These are phyloP conservation scores for Aspergillus diversus DNA, from an alignment of 495 filamentous ascomycete species.

Conservation along the genomic window DNA sequence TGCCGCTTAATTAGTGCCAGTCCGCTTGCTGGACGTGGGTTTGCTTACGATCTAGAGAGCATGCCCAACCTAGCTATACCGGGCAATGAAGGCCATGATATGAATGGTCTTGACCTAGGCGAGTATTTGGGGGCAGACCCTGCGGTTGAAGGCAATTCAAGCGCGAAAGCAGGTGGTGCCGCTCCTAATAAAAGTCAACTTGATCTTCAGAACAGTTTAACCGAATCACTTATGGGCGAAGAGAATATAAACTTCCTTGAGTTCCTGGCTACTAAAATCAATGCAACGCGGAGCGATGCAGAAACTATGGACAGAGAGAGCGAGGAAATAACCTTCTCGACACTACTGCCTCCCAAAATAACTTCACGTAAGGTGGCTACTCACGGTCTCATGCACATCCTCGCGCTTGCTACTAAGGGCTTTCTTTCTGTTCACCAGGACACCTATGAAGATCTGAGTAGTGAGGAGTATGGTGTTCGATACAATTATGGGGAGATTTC, in stretches of 20 bases:
- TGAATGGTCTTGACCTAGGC: conserved; percentile 33
- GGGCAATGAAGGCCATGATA: conserved; percentile 39
- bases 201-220: conserved; percentile 34
- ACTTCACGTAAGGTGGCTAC: conserved; percentile 64
- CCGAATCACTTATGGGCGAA: conserved; percentile 53
- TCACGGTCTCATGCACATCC: conserved; percentile 73
- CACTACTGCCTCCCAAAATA: conserved; percentile 57
- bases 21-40: conserved; percentile 62
- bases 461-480: conserved; percentile 23
- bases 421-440: conserved; percentile 40
- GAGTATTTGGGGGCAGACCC: conserved; percentile 41
- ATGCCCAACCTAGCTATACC: conserved; percentile 40
- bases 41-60: conserved; percentile 37
- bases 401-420: conserved; percentile 69
- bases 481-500: conserved; percentile 42
- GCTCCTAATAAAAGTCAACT: conserved; percentile 11
- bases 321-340: conserved; percentile 50
- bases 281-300: background rate
- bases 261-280: conserved; percentile 48
- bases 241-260: conserved; percentile 64
- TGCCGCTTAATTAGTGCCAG: conserved; percentile 61
- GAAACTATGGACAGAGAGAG: background rate
- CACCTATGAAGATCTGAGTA: conserved; percentile 25
- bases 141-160: conserved; percentile 20
- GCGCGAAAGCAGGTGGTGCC: background rate